Base-by-base conservation (phyloP, 2,329 filamentous ascomycete species). In the Capronia epimyces region DNA sequence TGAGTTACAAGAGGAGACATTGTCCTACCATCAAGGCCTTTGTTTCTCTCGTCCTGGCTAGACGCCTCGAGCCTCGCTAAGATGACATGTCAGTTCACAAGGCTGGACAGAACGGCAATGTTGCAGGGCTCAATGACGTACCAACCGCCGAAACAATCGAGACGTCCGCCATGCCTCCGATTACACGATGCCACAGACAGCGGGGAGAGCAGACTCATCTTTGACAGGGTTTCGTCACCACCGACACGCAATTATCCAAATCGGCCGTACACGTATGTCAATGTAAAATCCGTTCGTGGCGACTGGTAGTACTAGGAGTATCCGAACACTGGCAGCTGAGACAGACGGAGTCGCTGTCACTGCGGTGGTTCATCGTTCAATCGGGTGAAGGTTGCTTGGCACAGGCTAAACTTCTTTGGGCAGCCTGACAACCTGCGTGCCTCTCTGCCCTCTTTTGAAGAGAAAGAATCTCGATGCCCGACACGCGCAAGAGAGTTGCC, bases 1-100 rank as follows among this genome's bases (percentile, higher is more conserved):
- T 44, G 21, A 42, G 34, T 25, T 12, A 20, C 40, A 13, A 43
- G 2, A 22, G 18, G 21, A n/a, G 21, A 7, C 12, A 48, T 13
- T 25, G 31, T 50, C 61, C 50, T 61, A 75, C 72, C 70, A 56
- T 72, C 71, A 52, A 82, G 67, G 25, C 75, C 79, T 52, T 75
- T 70, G 8, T 27, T 29, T 45, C 56, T 49, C 18, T 20, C 41
- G 12, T 27, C 34, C 40, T 52, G 46, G 18, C 46, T 56, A 40
- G 48, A 46, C 5, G 44, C 56, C 55, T 66, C 71, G 44, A 69
- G 63, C 55, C 64, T 70, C 24, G 69, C 71, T 21, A 71, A 15
- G 13, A 13, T n/a, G 21, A 25, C 31, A 34, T 12, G 47, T 56
- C 24, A 58, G 50, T 45, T n/a, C 43, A 43, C 41, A 34, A 54